Conservation (phyloP, 202 grass and related monocot species). For the Cymbopogon flexuosus region DNA sequence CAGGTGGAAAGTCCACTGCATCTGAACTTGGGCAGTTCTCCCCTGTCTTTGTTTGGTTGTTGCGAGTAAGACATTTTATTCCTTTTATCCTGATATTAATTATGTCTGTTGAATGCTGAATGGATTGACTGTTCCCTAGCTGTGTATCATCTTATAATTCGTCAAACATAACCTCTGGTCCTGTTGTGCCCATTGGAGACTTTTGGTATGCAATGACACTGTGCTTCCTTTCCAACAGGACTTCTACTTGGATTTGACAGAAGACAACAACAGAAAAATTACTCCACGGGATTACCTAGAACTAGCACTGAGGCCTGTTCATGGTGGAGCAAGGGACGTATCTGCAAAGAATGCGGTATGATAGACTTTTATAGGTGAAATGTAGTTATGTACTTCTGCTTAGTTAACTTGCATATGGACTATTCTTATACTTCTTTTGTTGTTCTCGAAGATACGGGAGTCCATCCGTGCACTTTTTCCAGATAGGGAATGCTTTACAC, state of each 20-base stretch:
- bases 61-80: constrained; percentile 54
- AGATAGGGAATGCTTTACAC: constrained; percentile 89
- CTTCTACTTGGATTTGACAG: constrained; percentile 89
- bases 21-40: constrained; percentile 95
- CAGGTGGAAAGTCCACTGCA: constrained; percentile 78
- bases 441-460: constrained; percentile 77
- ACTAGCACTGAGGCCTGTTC: constrained; percentile 75
- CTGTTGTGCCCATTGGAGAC: not conserved
- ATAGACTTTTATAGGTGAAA: not conserved
- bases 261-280: constrained; percentile 90
- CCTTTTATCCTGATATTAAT: constrained; percentile 11
- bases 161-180: not conserved
- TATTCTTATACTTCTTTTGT: constrained; percentile 14
- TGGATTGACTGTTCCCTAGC: not conserved
- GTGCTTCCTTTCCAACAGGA: constrained; percentile 48
- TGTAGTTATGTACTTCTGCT: constrained; percentile 2
- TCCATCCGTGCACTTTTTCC: constrained; percentile 93
- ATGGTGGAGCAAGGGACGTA: constrained; percentile 67
- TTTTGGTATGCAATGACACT: not conserved
- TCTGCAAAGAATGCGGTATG: constrained; percentile 77
- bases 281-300: constrained; percentile 91
- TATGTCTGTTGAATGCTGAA: not conserved
- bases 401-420: constrained; percentile 11
- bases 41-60: constrained; percentile 93
- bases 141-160: not conserved